Percentiles rank a stretch among this genome's conserved stretches.
Conservation (phyloP, 305 asterid species). For the Solanum aculeatissimum region DNA sequence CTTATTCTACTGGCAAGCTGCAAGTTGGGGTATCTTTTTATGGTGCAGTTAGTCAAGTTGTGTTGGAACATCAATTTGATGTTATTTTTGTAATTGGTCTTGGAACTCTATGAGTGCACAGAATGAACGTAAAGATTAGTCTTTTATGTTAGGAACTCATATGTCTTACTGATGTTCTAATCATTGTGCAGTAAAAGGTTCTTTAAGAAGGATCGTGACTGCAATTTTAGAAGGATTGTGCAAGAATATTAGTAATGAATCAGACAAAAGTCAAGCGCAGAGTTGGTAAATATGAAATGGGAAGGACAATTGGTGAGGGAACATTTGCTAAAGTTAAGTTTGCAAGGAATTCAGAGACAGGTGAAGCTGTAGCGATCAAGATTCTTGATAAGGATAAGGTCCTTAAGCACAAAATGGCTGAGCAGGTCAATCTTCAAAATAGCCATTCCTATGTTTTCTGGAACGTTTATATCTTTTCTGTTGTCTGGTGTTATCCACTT, state of each 20-base stretch:
- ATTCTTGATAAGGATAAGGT: conserved; percentile 87
- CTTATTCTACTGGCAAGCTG: not conserved
- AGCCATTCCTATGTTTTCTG: not conserved
- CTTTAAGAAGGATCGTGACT: not conserved
- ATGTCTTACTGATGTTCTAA: not conserved
- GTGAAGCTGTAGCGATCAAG: conserved; percentile 71
- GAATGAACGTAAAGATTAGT: not conserved
- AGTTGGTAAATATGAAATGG: conserved; percentile 89
- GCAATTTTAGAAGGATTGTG: not conserved
- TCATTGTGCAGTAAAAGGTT: conserved; percentile 1
- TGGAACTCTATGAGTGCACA: not conserved
- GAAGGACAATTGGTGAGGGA: conserved; percentile 97
- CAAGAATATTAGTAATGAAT: conserved; percentile 29
- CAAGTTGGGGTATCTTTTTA: not conserved
- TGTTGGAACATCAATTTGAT: not conserved
- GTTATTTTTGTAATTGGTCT: not conserved
- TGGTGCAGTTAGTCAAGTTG: not conserved
- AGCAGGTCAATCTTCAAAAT: conserved; percentile 41
- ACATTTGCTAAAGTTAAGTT: conserved; percentile 86
- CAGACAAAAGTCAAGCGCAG: conserved; percentile 57
- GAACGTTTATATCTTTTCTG: not conserved
- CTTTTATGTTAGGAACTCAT: not conserved
- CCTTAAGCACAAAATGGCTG: conserved; percentile 88
- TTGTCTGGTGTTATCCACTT: not conserved
- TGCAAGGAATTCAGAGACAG: conserved; percentile 71